Percentiles rank a stretch among this genome's conserved stretches.
phyloP scores from a whole-genome alignment of 1,139 yeast genomes.

The Protomyces inundatus region DNA sequence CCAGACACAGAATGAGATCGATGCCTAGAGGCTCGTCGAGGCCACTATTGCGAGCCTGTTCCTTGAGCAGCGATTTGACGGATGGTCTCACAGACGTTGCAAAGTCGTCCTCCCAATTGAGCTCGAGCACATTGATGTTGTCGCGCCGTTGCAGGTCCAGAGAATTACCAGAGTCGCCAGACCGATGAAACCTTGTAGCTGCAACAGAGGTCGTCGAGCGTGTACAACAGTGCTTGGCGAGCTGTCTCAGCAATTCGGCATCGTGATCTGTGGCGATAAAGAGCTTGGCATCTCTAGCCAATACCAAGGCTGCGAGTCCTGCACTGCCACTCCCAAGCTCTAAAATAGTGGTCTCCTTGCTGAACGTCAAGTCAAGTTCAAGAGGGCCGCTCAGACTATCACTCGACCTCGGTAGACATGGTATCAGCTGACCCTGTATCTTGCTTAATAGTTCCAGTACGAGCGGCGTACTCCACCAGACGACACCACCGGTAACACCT shows the following conservation, averaged over 20 bases:
- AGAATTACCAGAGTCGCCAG: neutral
- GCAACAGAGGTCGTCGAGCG: neutral
- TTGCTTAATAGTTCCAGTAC: neutral
- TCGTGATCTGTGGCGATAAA: slow-evolving; percentile 17
- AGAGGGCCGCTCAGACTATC: too few species aligned
- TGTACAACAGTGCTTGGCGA: neutral
- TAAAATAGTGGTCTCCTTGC: neutral
- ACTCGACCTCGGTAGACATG: neutral
- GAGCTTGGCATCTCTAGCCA: neutral
- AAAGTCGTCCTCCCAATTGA: slow-evolving; percentile 9
- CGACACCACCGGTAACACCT: slow-evolving; percentile 21
- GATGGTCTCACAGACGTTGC: neutral
- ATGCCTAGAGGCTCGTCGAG: neutral
- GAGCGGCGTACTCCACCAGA: slow-evolving; percentile 17
- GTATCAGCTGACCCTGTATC: neutral
- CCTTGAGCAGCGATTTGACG: neutral
- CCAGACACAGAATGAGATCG: slow-evolving; percentile 9
- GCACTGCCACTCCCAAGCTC: slow-evolving; percentile 14
- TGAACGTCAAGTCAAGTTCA: too few species aligned
- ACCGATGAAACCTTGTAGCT: too few species aligned
- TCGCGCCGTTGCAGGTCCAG: neutral
- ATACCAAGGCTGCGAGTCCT: slow-evolving; percentile 7
- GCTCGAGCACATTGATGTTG: neutral
- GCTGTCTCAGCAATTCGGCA: neutral
- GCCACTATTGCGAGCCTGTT: neutral